phyloP scores from a whole-genome alignment of 2,329 filamentous ascomycete genomes.

The Epichloe brachyelytri region DNA sequence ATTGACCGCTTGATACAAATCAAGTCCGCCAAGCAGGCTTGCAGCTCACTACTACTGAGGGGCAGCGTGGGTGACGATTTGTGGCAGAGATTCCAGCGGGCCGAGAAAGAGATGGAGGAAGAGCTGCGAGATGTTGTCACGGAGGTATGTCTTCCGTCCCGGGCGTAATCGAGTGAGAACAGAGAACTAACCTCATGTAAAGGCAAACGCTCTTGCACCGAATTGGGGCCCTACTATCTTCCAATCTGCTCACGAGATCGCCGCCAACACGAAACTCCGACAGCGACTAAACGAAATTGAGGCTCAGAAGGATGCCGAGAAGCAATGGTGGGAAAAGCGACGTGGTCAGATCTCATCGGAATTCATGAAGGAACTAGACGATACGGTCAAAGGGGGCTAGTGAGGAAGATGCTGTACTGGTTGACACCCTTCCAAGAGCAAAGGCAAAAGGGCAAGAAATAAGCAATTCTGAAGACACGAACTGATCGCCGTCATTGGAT shows the following conservation, averaged over 20 bases:
- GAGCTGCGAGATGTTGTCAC: conserved; percentile 88
- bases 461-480: background rate
- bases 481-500: background rate
- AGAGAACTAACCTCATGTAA: conserved; percentile 1
- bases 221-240: conserved; percentile 94
- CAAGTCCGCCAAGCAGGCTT: conserved; percentile 75
- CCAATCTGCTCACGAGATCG: conserved; percentile 94
- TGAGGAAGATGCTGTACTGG: conserved; percentile 50
- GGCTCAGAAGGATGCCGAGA: conserved; percentile 57
- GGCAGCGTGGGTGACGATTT: conserved; percentile 93
- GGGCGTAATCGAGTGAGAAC: background rate
- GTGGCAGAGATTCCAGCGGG: conserved; percentile 81
- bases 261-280: conserved; percentile 68
- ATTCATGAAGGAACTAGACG: conserved; percentile 77
- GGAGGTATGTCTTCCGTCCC: conserved; percentile 48
- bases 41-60: conserved; percentile 69
- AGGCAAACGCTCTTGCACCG: conserved; percentile 83
- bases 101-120: conserved; percentile 95
- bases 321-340: conserved; percentile 86
- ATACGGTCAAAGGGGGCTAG: conserved; percentile 27
- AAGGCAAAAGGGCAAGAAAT: conserved; percentile 48
- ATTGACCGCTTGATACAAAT: conserved; percentile 86
- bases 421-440: conserved; percentile 50
- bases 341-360: conserved; percentile 58
- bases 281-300: conserved; percentile 65